Evolutionary conservation across 306 rosid genomes (phyloP), one percentile per base, ranked within the genome.

Genomic region (Glycyrrhiza uralensis): DNA sequence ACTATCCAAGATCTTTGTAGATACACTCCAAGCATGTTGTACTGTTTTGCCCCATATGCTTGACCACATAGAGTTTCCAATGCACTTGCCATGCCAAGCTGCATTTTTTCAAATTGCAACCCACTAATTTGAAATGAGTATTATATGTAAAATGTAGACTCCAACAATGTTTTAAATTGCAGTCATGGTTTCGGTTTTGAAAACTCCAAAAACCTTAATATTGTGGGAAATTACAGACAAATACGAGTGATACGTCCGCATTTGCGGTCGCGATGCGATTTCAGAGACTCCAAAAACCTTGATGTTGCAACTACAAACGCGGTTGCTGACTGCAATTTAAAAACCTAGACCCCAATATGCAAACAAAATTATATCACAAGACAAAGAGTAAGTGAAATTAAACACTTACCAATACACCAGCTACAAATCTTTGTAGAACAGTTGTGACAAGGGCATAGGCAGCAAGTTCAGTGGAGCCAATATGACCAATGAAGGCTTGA

Each of bases 31-130:
- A 86, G 76, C 86, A 83, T 83, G 33, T 62, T 2, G 54, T 81
- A 81, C 13, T 78, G 73, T 59, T 79, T 81, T n/a, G 91, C 88
- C 15, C 91, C 88, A 69, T 39, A 84, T 22, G 86, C 82, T 76
- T 86, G 91, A 36, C 91, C 91, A 65, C 86, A 81, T 1, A 86
- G 83, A 38, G 91, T 86, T 64, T 81, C 81, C 71, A 84, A 71
- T 17, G 91, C 91, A 72, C 91, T 81, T 4, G 91, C 79, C 91
- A 86, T 86, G 0, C 90, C 90, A 6, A 86, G 67, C 90, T 86
- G 82, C 75, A 76, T 4, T 69, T 22, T n/a, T 11, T 22, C 13
- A 66, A 26, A 11, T 35, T 28, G 6, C 30, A 58, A 15, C 7
- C 20, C 11, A 54, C 13, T 24, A 4, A 15, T 38, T 70, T 24